phyloP scores from a whole-genome alignment of 805 yeast species.

The Candida germanica region DNA sequence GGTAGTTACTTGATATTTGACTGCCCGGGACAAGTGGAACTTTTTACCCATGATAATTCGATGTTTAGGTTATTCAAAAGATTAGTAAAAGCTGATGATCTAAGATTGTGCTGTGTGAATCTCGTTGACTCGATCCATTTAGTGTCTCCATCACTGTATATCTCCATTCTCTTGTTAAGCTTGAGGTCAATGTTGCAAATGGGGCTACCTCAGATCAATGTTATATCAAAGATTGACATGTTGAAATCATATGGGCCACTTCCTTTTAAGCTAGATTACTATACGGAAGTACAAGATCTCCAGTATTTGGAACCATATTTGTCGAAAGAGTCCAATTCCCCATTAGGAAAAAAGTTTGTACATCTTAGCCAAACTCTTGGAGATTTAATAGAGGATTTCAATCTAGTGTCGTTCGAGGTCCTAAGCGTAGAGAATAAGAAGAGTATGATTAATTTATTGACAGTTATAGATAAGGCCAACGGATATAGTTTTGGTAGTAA shows the following conservation, averaged over 20 bases:
- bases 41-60: conserved; percentile 86
- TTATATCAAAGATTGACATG: conserved; percentile 85
- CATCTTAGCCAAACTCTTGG: conserved; percentile 73
- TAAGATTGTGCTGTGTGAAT: conserved; percentile 81
- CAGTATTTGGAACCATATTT: conserved; percentile 63
- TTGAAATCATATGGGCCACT: conserved; percentile 72
- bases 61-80: conserved; percentile 62
- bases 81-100: conserved; percentile 53
- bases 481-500: conserved; percentile 92
- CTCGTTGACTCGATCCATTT: conserved; percentile 79
- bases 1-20: conserved; percentile 79
- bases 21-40: conserved; percentile 93
- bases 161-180: conserved; percentile 75
- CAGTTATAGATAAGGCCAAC: conserved; percentile 82
- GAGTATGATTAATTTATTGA: conserved; percentile 80
- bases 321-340: conserved; percentile 67
- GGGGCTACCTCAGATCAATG: conserved; percentile 91
- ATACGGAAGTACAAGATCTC: conserved; percentile 90
- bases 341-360: conserved; percentile 58
- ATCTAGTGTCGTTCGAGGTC: conserved; percentile 84
- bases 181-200: conserved; percentile 89
- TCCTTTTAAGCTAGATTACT: conserved; percentile 79
- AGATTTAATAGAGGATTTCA: conserved; percentile 82
- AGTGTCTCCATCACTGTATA: conserved; percentile 84
- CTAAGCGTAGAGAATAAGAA: conserved; percentile 87